Evolutionary conservation across 1,284 basidiomycete species (phyloP).

Genomic region (Marasmius sp.): DNA sequence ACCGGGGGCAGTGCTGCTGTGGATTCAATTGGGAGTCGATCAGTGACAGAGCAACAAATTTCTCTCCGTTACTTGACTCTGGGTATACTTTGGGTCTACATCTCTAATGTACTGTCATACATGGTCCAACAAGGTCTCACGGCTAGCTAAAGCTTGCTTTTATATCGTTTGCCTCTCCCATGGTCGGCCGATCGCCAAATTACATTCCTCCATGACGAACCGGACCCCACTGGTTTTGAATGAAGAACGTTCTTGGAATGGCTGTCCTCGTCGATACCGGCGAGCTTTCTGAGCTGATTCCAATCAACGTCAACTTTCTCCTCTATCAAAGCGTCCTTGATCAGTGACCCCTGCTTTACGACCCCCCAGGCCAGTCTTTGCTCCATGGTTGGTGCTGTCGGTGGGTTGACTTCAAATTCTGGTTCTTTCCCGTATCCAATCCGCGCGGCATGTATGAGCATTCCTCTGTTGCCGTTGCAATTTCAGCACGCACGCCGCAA

Average conservation of each 20-base stretch:
- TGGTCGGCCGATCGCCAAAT: neutral
- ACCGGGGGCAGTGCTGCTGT: neutral
- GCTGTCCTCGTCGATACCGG: neutral
- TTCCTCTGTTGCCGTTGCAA: constrained; percentile 46
- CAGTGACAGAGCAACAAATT: too few relatives aligned
- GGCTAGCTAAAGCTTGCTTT: neutral
- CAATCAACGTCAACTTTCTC: constrained; percentile 37
- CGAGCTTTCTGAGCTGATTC: constrained; percentile 10
- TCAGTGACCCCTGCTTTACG: constrained; percentile 40
- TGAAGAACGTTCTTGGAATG: neutral
- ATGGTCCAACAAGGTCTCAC: too few relatives aligned
- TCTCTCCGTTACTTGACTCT: too few relatives aligned
- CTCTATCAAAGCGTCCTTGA: constrained; percentile 49
- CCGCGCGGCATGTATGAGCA: constrained; percentile 67
- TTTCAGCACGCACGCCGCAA: neutral
- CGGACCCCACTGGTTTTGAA: neutral
- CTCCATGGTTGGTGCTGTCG: constrained; percentile 52
- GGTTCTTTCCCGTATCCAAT: constrained; percentile 66
- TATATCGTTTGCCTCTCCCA: neutral
- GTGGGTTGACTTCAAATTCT: constrained; percentile 62
- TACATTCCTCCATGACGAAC: neutral
- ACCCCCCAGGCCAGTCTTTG: constrained; percentile 60
- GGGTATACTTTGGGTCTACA: too few relatives aligned
- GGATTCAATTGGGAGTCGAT: too few relatives aligned
- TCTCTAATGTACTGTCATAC: too few relatives aligned